These are phyloP conservation scores for Xylaria scruposa DNA, from an alignment of 495 filamentous ascomycete species.

Conservation along the genomic window DNA sequence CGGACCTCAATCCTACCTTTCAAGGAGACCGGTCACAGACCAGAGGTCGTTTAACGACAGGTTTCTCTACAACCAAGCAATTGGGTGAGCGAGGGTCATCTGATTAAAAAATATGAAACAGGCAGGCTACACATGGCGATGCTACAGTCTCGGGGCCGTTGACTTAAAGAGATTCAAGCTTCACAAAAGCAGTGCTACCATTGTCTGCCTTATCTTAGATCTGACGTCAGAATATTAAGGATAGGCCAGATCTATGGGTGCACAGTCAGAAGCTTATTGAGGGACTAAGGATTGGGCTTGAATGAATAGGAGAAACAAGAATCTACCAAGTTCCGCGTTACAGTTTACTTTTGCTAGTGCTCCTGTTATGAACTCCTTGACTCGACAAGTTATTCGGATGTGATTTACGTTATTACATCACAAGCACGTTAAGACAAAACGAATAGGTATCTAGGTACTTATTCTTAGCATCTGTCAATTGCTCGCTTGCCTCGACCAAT, in stretches of 20 bases:
- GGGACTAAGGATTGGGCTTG: not conserved
- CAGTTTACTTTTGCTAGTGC: not conserved
- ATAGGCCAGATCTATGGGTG: not conserved
- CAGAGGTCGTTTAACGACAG: not conserved
- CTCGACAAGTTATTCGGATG: not conserved
- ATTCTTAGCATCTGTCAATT: not conserved
- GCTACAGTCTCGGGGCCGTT: not conserved
- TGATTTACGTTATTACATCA: not conserved
- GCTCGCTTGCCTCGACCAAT: not conserved
- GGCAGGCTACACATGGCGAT: not conserved
- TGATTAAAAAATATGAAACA: not conserved
- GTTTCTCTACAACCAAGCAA: not conserved
- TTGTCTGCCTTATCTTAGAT: not conserved
- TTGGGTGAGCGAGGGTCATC: not conserved
- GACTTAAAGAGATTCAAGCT: not conserved
- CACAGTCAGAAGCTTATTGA: not conserved
- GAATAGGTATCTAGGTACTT: not conserved
- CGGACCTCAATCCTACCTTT: not conserved
- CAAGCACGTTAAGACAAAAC: not conserved
- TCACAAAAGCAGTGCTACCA: not conserved
- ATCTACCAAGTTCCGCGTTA: not conserved
- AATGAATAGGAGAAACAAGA: not conserved
- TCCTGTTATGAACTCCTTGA: not conserved
- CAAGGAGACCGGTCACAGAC: not conserved
- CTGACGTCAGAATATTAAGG: not conserved